phyloP scores from a whole-genome alignment of 805 yeast species.

The Suhomyces sp. region DNA sequence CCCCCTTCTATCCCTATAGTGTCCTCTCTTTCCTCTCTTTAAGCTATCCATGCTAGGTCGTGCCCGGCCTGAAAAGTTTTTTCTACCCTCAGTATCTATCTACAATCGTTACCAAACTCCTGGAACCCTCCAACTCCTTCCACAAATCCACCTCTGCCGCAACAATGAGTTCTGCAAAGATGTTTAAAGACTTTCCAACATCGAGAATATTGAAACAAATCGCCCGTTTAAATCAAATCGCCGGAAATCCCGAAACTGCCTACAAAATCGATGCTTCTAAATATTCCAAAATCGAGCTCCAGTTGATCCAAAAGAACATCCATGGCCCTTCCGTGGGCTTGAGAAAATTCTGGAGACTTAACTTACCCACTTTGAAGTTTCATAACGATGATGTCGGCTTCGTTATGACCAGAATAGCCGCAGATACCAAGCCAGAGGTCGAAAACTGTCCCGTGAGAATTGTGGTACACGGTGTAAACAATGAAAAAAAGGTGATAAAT shows the following conservation, averaged over 20 bases:
- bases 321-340: slow-evolving; percentile 62
- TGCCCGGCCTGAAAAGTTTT: too few relatives aligned
- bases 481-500: slow-evolving; percentile 45
- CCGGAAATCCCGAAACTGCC: slow-evolving; percentile 44
- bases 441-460: slow-evolving; percentile 47
- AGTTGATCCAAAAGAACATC: slow-evolving; percentile 44
- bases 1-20: too few relatives aligned
- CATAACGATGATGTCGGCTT: slow-evolving; percentile 75
- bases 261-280: slow-evolving; percentile 24
- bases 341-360: slow-evolving; percentile 70
- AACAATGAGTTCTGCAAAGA: too few relatives aligned
- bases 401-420: slow-evolving; percentile 55
- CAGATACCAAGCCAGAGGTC: slow-evolving; percentile 41
- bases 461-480: slow-evolving; percentile 35
- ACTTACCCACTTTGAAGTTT: slow-evolving; percentile 75
- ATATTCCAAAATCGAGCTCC: slow-evolving; percentile 45
- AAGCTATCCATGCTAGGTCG: too few relatives aligned
- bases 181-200: slow-evolving; percentile 35
- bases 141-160: too few relatives aligned
- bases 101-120: too few relatives aligned
- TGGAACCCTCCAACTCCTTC: too few relatives aligned
- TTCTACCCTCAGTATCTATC: too few relatives aligned
- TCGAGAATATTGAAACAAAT: slow-evolving; percentile 48
- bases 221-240: slow-evolving; percentile 49
- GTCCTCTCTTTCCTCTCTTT: too few relatives aligned